A percentile compares a stretch with the other conserved stretches of the same genome.
Evolutionary conservation across 2,329 filamentous ascomycete species (phyloP).

Genomic region (Dendryphion nanum): DNA sequence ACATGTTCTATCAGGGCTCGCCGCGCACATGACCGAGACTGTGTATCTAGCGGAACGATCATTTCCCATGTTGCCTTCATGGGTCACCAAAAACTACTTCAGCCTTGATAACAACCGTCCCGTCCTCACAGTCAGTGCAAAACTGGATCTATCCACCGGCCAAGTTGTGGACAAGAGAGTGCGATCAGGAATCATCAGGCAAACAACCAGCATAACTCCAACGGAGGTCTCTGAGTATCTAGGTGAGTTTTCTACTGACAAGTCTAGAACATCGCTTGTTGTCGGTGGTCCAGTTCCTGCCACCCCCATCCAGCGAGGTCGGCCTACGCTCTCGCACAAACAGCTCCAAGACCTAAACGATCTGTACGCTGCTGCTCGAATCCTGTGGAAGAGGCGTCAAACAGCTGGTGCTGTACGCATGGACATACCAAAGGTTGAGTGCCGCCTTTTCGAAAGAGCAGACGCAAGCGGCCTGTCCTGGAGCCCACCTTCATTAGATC

Average conservation of each 20-base stretch:
- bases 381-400: conserved; percentile 31
- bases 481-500: conserved; percentile 41
- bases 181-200: conserved; percentile 52
- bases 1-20: conserved; percentile 58
- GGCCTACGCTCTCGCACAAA: conserved; percentile 14
- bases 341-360: conserved; percentile 34
- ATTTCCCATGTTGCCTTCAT: conserved; percentile 57
- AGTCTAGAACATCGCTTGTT: conserved; percentile 17
- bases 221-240: conserved; percentile 29
- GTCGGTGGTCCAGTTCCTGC: conserved; percentile 23
- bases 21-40: conserved; percentile 57
- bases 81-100: conserved; percentile 51
- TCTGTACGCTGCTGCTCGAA: conserved; percentile 35
- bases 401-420: conserved; percentile 40
- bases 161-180: conserved; percentile 56
- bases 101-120: conserved; percentile 55
- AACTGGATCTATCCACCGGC: conserved; percentile 49
- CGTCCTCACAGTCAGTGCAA: conserved; percentile 60
- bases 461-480: conserved; percentile 36
- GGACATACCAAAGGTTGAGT: conserved; percentile 20
- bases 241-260: conserved; percentile 32
- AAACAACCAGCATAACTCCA: conserved; percentile 55
- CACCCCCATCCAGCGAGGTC: conserved; percentile 3
- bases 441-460: conserved; percentile 37
- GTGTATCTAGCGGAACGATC: conserved; percentile 58